Conservation (phyloP, 2,329 filamentous ascomycete genomes). For the Sporothrix sp. region DNA sequence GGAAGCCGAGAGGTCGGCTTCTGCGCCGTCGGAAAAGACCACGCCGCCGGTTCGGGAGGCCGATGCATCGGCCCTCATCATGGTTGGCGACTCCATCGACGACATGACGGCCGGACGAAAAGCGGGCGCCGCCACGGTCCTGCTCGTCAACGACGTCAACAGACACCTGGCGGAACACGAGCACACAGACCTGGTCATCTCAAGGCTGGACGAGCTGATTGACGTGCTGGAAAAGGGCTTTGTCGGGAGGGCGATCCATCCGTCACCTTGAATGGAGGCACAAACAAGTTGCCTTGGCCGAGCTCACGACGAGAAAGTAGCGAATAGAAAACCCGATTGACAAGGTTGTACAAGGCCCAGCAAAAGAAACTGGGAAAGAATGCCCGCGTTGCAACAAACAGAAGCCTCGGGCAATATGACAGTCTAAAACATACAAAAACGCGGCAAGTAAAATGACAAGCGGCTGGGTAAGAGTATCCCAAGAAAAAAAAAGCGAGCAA, state of each 20-base stretch:
- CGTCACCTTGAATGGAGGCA: neutral
- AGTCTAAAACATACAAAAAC: neutral
- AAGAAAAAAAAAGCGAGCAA: neutral
- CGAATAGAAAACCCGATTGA: neutral
- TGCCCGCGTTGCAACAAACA: neutral
- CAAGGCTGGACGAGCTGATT: constrained; percentile 65
- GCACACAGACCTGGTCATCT: constrained; percentile 67
- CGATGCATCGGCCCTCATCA: constrained; percentile 44
- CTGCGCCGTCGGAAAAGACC: constrained; percentile 9
- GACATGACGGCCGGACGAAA: constrained; percentile 81
- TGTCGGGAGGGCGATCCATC: constrained; percentile 20
- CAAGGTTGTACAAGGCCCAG: neutral
- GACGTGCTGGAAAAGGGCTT: constrained; percentile 67
- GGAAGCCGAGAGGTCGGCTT: constrained; percentile 15
- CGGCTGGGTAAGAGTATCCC: no score
- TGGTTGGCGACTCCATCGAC: constrained; percentile 75
- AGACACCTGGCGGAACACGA: constrained; percentile 56
- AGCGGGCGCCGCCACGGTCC: constrained; percentile 82
- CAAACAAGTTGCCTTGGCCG: no score
- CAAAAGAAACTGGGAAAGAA: neutral
- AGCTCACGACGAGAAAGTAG: neutral
- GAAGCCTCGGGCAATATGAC: neutral
- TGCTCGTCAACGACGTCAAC: constrained; percentile 79
- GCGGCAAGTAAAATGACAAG: neutral
- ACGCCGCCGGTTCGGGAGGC: constrained; percentile 19